A percentile compares a stretch with the other conserved stretches of the same genome.
Evolutionary conservation across 1,284 basidiomycete genomes (phyloP).

Genomic region (Inonotus hispidus): DNA sequence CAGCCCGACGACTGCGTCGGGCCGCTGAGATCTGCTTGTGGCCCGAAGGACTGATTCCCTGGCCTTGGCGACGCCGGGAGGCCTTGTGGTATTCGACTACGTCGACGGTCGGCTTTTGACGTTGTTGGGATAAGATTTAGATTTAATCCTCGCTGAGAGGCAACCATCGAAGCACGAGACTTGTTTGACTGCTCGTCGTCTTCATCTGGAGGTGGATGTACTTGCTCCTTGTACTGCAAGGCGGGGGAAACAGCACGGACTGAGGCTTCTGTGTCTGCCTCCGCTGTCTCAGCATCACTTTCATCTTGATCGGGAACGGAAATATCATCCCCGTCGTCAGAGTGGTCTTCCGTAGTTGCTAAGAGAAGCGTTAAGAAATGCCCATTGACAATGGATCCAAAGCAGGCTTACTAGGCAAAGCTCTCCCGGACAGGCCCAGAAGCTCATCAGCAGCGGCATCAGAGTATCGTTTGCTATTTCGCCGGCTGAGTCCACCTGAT

Average conservation of each 20-base stretch:
- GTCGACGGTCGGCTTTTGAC: constrained; percentile 40
- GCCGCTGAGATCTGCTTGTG: constrained; percentile 8
- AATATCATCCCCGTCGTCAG: constrained; percentile 61
- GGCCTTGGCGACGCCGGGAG: constrained; percentile 58
- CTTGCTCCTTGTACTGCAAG: constrained; percentile 23
- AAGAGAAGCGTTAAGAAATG: constrained; percentile 25
- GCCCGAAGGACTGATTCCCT: constrained; percentile 22
- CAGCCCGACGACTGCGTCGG: constrained; percentile 12
- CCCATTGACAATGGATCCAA: constrained; percentile 19
- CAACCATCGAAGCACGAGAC: constrained; percentile 53
- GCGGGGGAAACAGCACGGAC: constrained; percentile 40
- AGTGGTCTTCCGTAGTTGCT: constrained; percentile 54
- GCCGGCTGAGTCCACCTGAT: constrained; percentile 36
- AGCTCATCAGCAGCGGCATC: constrained; percentile 74
- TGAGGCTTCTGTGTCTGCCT: constrained; percentile 40
- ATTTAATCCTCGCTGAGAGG: constrained; percentile 67
- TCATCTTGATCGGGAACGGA: constrained; percentile 69
- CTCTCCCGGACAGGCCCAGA: constrained; percentile 66
- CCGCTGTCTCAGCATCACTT: constrained; percentile 38
- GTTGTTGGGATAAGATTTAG: constrained; percentile 40
- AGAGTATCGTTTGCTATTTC: constrained; percentile 76
- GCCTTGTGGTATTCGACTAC: constrained; percentile 52
- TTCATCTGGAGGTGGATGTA: constrained; percentile 26
- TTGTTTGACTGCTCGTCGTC: constrained; percentile 34
- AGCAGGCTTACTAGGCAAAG: constrained; percentile 47